Conservation (phyloP, 2,329 filamentous ascomycete species). For the Fusarium buxicola region DNA sequence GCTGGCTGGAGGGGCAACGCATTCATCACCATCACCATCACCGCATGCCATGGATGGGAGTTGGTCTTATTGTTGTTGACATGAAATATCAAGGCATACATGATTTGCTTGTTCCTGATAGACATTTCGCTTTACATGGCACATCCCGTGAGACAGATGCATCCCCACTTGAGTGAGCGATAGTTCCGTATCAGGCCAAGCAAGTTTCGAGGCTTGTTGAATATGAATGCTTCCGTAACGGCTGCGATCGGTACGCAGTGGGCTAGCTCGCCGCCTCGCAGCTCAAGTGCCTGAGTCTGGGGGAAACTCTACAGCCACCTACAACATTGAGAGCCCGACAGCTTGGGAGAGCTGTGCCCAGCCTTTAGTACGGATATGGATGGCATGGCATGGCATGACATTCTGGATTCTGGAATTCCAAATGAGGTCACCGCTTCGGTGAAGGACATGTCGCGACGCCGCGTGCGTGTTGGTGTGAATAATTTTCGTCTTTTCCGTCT, state of each 20-base stretch:
- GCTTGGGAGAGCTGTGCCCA: background rate
- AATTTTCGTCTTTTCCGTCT: too few relatives aligned
- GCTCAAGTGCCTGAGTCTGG: constrained; percentile 28
- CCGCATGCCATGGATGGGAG: constrained; percentile 18
- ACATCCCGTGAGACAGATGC: constrained; percentile 3
- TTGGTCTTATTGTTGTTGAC: constrained; percentile 22
- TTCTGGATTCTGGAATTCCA: constrained; percentile 9
- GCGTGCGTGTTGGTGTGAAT: too few relatives aligned
- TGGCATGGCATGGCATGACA: too few relatives aligned
- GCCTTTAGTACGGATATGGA: background rate
- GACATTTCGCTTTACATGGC: background rate
- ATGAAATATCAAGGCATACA: constrained; percentile 36
- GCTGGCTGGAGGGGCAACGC: constrained; percentile 17
- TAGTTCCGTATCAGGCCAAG: background rate
- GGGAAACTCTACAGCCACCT: constrained; percentile 31
- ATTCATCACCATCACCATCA: constrained; percentile 16
- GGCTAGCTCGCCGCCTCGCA: constrained; percentile 19
- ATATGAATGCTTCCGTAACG: background rate
- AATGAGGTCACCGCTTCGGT: too few relatives aligned
- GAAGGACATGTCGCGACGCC: too few relatives aligned
- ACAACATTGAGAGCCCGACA: constrained; percentile 9
- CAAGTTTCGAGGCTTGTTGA: constrained; percentile 10
- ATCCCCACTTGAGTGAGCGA: background rate
- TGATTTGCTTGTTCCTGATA: constrained; percentile 27
- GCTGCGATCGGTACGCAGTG: constrained; percentile 10